Evolutionary conservation across 441 rosid genomes (phyloP), one percentile per base, ranked within the genome.

Genomic region (Erysimum pusillum): DNA sequence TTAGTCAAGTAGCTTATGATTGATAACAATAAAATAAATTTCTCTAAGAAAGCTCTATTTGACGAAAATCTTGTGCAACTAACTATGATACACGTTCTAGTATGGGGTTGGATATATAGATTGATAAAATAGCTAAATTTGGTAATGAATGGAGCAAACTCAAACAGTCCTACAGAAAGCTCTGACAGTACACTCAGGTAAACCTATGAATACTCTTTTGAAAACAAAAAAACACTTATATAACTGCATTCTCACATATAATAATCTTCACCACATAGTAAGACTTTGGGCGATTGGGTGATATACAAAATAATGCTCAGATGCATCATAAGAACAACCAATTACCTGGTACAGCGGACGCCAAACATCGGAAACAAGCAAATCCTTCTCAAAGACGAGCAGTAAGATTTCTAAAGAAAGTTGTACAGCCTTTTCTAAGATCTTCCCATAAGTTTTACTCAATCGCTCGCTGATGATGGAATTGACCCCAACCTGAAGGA

Each of bases 331-430:
- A 54, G 5, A 36, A 39, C 53, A 82, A 44, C 36, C 36, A 68
- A 35, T 35, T 74, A 91, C 99, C 96, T 92, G 98, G 81, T 90
- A 96, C 41, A 91, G 75, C 52, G 99, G 99, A 65, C 97, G 97
- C 98, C 98, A 96, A 77, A 85, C 88, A 84, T 96, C 99, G 60
- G 97, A 90, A 80, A 96, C 82, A 75, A 83, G 63, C 57, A 83
- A 48, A 83, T 96, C 99, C 84, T 89, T 96, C 76, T 93, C 98
- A 61, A 96, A 81, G 78, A 91, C 83, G 76, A 93, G 92, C 66
- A 91, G 82, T 58, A 96, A 79, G 69, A 91, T 91, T 77, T 93
- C 99, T 87, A 96, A 83, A 71, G 91, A 89, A 53, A 91, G 95
- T 71, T 84, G 94, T 79, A 96, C 97, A 66, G 98, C 98, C 83